phyloP scores from a whole-genome alignment of 768 basidiomycete species.

The Lactarius hatsudake region DNA sequence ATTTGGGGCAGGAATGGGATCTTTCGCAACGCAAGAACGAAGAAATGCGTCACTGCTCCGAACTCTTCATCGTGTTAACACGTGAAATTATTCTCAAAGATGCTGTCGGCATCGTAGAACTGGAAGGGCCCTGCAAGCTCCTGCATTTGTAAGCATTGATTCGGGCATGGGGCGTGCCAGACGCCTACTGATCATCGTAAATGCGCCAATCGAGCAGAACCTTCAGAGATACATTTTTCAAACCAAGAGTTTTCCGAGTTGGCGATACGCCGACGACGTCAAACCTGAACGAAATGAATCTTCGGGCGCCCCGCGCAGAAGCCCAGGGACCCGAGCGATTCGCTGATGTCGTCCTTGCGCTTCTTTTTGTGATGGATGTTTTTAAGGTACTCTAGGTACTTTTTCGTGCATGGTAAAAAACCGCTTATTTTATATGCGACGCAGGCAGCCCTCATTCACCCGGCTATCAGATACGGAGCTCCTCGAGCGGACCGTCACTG shows the following conservation, averaged over 20 bases:
- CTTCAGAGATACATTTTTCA: neutral
- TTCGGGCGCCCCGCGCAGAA: neutral
- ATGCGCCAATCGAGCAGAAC: neutral
- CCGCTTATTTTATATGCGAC: neutral
- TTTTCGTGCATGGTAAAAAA: neutral
- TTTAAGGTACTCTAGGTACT: neutral
- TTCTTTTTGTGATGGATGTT: neutral
- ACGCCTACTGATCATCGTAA: neutral
- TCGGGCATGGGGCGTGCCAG: neutral
- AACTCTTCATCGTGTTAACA: neutral
- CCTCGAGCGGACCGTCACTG: neutral
- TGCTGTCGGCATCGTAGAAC: neutral
- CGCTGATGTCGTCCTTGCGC: neutral
- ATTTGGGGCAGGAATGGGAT: neutral
- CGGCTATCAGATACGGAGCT: neutral
- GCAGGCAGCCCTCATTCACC: neutral
- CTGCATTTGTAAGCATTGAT: neutral
- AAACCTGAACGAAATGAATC: neutral
- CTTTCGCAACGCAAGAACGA: neutral
- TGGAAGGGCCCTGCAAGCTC: neutral
- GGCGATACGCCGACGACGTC: neutral
- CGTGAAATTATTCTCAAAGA: neutral
- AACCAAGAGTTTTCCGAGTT: neutral
- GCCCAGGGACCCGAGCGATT: neutral
- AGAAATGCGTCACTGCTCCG: neutral